Evolutionary conservation across 2,329 filamentous ascomycete species (phyloP), one percentile per base, ranked within the genome.

Genomic region (Chaetomiaceae sp.): DNA sequence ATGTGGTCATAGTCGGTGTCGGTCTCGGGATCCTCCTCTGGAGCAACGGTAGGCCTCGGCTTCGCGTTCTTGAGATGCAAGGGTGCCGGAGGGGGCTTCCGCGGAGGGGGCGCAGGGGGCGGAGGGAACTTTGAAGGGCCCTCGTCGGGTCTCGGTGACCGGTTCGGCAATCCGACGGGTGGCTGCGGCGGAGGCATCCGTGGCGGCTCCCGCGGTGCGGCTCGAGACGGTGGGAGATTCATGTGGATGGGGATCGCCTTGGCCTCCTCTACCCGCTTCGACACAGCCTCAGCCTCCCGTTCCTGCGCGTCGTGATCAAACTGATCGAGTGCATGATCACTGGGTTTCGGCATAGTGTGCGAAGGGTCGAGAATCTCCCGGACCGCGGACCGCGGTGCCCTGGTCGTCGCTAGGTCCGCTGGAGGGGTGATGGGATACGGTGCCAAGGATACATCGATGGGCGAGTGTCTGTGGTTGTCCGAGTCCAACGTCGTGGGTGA

Each of bases 1-100:
- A 87, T 77, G 56, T 91, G 86, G 53, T 93, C 89, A 59, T 91
- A 93, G 57, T 95, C 90, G 0, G 88, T 91, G 53, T 89, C 88
- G 0, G 85, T 84, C 31, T 82, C 79, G 2, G 62, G 61, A 3
- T 79, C 77, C 12, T 84, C 82, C n/a, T 85, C 81, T 3, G 65
- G 59, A 2, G 65, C 58, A 4, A 64, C 50, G 0, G 59, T 56
- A 2, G 63, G 58, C 21, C 58, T 63, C 9, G 65, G 62, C n/a
- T 64, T 63, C 16, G 66, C 60, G 41, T 73, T 72, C 38, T 76
- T 77, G 20, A 97, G 75, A 63, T 91, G 85, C 48, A 97, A 69
- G 2, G 92, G 91, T 12, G 89, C 87, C 41, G 92, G 92, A 3
- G 91, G 90, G 5, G 85, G 81, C 66, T 95, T 96, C 53, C 91